These are phyloP conservation scores for Lippia alba DNA, from an alignment of 305 asterid species.

Conservation along the genomic window DNA sequence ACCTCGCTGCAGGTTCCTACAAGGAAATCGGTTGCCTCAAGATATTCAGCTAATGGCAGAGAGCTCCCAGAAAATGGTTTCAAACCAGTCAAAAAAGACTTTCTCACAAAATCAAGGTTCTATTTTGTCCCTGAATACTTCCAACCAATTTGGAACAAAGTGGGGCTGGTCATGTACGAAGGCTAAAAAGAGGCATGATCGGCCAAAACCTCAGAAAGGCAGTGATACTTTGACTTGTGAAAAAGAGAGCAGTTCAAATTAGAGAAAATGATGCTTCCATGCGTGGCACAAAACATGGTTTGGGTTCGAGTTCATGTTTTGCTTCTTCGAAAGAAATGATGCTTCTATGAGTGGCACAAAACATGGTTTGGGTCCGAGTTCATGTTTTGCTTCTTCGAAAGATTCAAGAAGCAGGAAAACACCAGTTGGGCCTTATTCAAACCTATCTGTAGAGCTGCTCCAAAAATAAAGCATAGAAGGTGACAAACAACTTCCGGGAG, in stretches of 20 bases:
- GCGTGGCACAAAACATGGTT: conserved; percentile 90
- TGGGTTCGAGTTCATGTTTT: conserved; percentile 88
- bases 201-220: conserved; percentile 80
- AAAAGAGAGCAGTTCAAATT: conserved; percentile 78
- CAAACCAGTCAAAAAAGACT: conserved; percentile 57
- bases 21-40: conserved; percentile 55
- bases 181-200: conserved; percentile 91
- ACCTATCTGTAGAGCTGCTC: conserved; percentile 58
- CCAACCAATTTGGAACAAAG: conserved; percentile 76
- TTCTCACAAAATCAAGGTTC: conserved; percentile 71
- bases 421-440: conserved; percentile 59
- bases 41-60: conserved; percentile 59
- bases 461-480: no score
- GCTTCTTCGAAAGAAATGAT: conserved; percentile 96
- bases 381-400: no score
- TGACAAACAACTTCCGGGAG: no score
- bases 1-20: conserved; percentile 63
- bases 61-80: conserved; percentile 72
- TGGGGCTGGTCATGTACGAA: conserved; percentile 93
- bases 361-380: no score
- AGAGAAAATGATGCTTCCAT: conserved; percentile 85
- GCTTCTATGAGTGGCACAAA: no score
- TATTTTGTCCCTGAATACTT: conserved; percentile 57
- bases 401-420: conserved; percentile 70
- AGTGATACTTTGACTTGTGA: conserved; percentile 65